Conservation (phyloP, 805 yeast genomes). For the Suhomyces sp. region DNA sequence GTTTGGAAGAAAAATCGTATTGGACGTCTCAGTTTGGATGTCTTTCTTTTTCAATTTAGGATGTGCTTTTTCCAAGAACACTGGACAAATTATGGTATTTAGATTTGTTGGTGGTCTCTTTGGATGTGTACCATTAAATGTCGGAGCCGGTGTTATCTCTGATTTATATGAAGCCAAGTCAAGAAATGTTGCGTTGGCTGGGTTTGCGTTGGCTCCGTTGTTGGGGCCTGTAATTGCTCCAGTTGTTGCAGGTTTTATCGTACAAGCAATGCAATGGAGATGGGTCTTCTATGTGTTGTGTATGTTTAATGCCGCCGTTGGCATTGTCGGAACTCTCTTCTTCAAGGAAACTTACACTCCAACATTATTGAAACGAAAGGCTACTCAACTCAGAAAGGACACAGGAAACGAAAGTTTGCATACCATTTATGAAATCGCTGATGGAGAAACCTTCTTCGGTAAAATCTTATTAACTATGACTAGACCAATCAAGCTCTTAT, state of each 20-base stretch:
- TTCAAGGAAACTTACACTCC: constrained; percentile 64
- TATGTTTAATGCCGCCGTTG: constrained; percentile 54
- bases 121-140: constrained; percentile 66
- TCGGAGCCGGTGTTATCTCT: constrained; percentile 68
- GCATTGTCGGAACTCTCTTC: constrained; percentile 45
- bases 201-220: constrained; percentile 61
- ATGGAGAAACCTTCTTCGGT: constrained; percentile 40
- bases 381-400: constrained; percentile 45
- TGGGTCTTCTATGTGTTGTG: constrained; percentile 67
- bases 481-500: constrained; percentile 54
- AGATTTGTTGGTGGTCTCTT: constrained; percentile 66
- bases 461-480: constrained; percentile 47
- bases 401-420: constrained; percentile 59
- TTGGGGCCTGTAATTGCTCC: constrained; percentile 72
- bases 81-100: constrained; percentile 59
- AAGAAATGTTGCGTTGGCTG: constrained; percentile 56
- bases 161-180: constrained; percentile 55
- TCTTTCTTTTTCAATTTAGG: constrained; percentile 53
- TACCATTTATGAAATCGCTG: constrained; percentile 61
- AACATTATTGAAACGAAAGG: constrained; percentile 46
- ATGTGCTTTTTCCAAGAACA: constrained; percentile 58
- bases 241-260: constrained; percentile 56
- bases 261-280: constrained; percentile 53
- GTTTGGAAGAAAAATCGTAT: constrained; percentile 59
- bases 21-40: constrained; percentile 51